Evolutionary conservation across 768 basidiomycete species (phyloP).

Genomic region (Nidula microcarpa): DNA sequence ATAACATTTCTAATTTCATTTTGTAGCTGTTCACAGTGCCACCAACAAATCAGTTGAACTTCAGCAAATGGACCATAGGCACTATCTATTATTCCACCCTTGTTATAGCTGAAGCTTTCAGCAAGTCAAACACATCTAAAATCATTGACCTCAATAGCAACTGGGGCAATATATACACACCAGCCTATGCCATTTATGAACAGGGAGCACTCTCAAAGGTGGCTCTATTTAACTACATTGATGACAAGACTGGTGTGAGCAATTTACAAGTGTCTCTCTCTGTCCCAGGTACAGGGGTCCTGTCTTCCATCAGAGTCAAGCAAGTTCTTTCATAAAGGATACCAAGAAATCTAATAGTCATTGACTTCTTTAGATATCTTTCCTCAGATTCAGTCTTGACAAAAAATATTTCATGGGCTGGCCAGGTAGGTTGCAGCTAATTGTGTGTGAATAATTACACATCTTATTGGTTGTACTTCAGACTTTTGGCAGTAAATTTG

Average conservation of each 20-base stretch:
- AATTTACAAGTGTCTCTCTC: slow-evolving; percentile 50
- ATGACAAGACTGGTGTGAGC: slow-evolving; percentile 55
- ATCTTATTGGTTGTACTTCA: slow-evolving; percentile 14
- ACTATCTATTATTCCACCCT: slow-evolving; percentile 76
- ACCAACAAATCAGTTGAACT: slow-evolving; percentile 54
- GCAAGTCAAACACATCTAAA: slow-evolving; percentile 55
- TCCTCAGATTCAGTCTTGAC: slow-evolving; percentile 43
- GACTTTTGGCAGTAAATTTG: slow-evolving; percentile 58
- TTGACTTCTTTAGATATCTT: slow-evolving; percentile 41
- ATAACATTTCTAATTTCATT: slow-evolving; percentile 16
- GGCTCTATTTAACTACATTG: slow-evolving; percentile 70
- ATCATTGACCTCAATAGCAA: slow-evolving; percentile 63
- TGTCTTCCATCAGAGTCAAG: slow-evolving; percentile 54
- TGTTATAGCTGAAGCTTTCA: slow-evolving; percentile 66
- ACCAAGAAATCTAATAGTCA: not conserved
- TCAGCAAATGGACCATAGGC: slow-evolving; percentile 72
- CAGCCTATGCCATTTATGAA: slow-evolving; percentile 75
- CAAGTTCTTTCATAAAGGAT: slow-evolving; percentile 11
- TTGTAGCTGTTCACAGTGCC: slow-evolving; percentile 29
- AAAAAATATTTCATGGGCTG: slow-evolving; percentile 64
- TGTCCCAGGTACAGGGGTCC: slow-evolving; percentile 31
- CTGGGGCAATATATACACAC: slow-evolving; percentile 49
- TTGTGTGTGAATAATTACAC: not conserved
- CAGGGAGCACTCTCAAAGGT: slow-evolving; percentile 56
- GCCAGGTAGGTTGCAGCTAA: slow-evolving; percentile 35